Evolutionary conservation across 257 asterid genomes (phyloP), one percentile per base, ranked within the genome.

Genomic region (Eucommia ulmoides): DNA sequence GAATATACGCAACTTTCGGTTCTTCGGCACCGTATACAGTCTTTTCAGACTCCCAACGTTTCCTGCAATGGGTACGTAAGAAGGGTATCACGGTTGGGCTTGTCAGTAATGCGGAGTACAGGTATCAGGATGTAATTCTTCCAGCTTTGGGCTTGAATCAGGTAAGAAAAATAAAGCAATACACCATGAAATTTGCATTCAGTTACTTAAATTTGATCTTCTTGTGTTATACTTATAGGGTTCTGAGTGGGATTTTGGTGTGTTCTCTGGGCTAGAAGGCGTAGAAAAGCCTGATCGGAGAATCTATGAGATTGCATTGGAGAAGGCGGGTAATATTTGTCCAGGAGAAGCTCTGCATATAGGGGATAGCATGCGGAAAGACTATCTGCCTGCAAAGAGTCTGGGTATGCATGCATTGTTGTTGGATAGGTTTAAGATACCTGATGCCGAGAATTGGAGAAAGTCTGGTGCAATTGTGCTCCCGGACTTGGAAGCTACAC

Each of bases 241-340:
- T 55, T 80, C 93, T 1, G 96, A 82, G 73, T 91, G 96, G 96
- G 98, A 91, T 64, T 86, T 86, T 54, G 96, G 96, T 17, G 89
- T 86, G 50, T 91, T 91, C 78, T 91, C 98, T 0, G 95, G 98
- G 42, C 79, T 91, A 2, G 98, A 74, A 67, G 98, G 98, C 14
- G 70, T 83, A 23, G 96, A 91, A 70, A 91, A 91, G 65, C 98
- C 96, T 0, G 82, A 91, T 66, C 92, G 83, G 22, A 81, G 70
- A 62, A 54, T 91, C 49, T 91, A 75, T 23, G 49, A 75, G 80
- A 66, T 86, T 66, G 98, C 98, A 18, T 70, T 91, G 71, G 76
- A 76, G 71, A 83, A 81, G 75, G 98, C 93, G 7, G 98, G 96
- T 62, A 71, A 77, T 51, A 55, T 83, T 52, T 82, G 81, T 6